These are phyloP conservation scores for Cercis canadensis DNA, from an alignment of 306 rosid species.

Conservation along the genomic window DNA sequence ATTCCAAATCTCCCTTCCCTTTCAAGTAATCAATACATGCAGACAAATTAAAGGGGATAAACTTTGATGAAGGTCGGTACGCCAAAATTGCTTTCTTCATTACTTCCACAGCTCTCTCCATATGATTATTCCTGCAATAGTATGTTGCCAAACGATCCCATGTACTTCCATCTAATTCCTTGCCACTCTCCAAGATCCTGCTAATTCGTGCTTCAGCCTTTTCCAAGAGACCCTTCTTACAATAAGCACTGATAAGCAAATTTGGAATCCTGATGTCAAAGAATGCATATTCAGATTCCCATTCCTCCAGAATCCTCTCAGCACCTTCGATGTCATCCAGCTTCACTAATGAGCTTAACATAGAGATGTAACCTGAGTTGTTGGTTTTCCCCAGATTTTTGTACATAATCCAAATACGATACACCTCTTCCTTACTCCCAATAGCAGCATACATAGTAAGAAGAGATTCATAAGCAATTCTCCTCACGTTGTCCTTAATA, in stretches of 20 bases:
- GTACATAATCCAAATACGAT: slow-evolving; percentile 66
- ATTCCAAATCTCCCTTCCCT: slow-evolving; percentile 55
- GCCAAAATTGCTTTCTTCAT: slow-evolving; percentile 52
- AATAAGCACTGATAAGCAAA: slow-evolving; percentile 61
- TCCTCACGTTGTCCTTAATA: slow-evolving; percentile 9
- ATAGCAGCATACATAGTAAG: slow-evolving; percentile 48
- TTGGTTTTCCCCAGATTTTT: background rate
- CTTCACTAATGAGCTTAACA: slow-evolving; percentile 66
- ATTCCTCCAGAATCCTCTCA: slow-evolving; percentile 65
- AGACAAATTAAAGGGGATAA: slow-evolving; percentile 36
- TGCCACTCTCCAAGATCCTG: slow-evolving; percentile 58
- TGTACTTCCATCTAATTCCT: slow-evolving; percentile 43
- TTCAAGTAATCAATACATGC: slow-evolving; percentile 65
- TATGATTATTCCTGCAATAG: slow-evolving; percentile 46
- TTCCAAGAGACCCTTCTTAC: slow-evolving; percentile 55
- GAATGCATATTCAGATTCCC: slow-evolving; percentile 52
- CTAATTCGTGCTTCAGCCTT: slow-evolving; percentile 57
- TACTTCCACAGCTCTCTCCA: slow-evolving; percentile 63
- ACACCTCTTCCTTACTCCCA: slow-evolving; percentile 66
- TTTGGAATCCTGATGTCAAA: slow-evolving; percentile 63
- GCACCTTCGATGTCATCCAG: slow-evolving; percentile 68
- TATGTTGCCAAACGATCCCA: slow-evolving; percentile 60
- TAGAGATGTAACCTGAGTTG: slow-evolving; percentile 56
- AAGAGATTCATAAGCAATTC: slow-evolving; percentile 55
- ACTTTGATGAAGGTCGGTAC: slow-evolving; percentile 42